Percentiles rank a stretch among this genome's conserved stretches.
Conservation (phyloP, 139 green algal genomes). For the Volvox africanus region DNA sequence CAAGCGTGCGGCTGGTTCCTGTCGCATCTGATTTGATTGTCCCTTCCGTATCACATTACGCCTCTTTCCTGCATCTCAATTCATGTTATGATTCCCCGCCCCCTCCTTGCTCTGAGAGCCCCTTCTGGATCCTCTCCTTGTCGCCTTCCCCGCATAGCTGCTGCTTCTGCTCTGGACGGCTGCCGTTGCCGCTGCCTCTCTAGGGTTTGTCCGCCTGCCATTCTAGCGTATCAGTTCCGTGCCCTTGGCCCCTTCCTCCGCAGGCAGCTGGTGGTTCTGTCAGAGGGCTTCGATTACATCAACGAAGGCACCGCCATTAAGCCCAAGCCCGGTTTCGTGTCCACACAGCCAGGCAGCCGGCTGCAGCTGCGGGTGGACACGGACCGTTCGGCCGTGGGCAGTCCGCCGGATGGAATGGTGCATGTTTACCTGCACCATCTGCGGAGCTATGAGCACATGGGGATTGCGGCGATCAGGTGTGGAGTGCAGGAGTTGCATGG, state of each 20-base stretch:
- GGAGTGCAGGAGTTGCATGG: background rate
- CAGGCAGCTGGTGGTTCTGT: background rate
- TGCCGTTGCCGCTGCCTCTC: background rate
- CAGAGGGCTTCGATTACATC: slow-evolving; percentile 34
- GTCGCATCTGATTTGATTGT: no score
- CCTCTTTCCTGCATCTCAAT: no score
- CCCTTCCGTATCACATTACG: no score
- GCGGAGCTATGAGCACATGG: slow-evolving; percentile 47
- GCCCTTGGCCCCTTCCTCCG: no score
- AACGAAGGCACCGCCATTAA: slow-evolving; percentile 36
- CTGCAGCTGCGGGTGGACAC: slow-evolving; percentile 41
- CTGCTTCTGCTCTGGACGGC: background rate
- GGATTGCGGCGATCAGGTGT: slow-evolving; percentile 19
- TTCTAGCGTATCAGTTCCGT: no score
- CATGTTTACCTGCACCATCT: slow-evolving; percentile 41
- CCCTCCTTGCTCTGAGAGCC: no score
- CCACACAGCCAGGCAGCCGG: background rate
- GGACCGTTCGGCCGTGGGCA: slow-evolving; percentile 4
- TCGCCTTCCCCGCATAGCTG: background rate
- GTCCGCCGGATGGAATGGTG: background rate
- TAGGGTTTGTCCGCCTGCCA: no score
- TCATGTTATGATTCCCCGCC: no score
- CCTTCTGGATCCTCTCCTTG: no score
- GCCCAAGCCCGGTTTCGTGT: slow-evolving; percentile 46
- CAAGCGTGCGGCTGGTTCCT: no score